A percentile compares a stretch with the other conserved stretches of the same genome.
Conservation (phyloP, 2,329 filamentous ascomycete species). For the Stagonosporopsis cucurbitacearum region DNA sequence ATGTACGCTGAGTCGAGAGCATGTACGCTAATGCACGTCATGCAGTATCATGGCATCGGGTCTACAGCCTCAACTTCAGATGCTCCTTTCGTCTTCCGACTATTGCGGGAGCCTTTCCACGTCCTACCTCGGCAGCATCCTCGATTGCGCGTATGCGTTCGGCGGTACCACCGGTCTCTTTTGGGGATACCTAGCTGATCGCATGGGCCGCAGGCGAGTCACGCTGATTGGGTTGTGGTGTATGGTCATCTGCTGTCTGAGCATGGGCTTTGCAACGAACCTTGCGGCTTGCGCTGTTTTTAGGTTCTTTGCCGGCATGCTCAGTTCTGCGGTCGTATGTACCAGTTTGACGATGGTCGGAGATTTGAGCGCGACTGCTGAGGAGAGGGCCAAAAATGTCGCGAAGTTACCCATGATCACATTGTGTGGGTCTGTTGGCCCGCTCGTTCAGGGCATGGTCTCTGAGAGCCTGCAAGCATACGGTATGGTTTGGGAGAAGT, state of each 20-base stretch:
- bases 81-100: conserved; percentile 53
- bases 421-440: conserved; percentile 54
- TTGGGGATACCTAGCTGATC: conserved; percentile 55
- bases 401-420: conserved; percentile 54
- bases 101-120: conserved; percentile 54
- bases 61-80: conserved; percentile 55
- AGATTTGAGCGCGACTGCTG: conserved; percentile 49
- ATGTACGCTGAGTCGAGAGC: conserved; percentile 14
- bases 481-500: conserved; percentile 52
- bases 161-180: conserved; percentile 54
- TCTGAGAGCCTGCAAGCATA: conserved; percentile 51
- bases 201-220: conserved; percentile 53
- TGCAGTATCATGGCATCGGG: conserved; percentile 56
- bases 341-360: conserved; percentile 57
- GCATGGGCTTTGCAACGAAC: conserved; percentile 56
- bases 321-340: conserved; percentile 54
- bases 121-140: conserved; percentile 56
- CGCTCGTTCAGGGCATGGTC: conserved; percentile 53
- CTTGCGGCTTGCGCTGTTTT: conserved; percentile 52
- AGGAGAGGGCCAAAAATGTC: conserved; percentile 51
- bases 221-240: conserved; percentile 53
- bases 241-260: conserved; percentile 54
- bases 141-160: conserved; percentile 57
- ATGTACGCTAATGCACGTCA: conserved; percentile 20
- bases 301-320: conserved; percentile 53